Base-by-base conservation (phyloP, 805 yeast genomes). In the Clavispora fructus region DNA sequence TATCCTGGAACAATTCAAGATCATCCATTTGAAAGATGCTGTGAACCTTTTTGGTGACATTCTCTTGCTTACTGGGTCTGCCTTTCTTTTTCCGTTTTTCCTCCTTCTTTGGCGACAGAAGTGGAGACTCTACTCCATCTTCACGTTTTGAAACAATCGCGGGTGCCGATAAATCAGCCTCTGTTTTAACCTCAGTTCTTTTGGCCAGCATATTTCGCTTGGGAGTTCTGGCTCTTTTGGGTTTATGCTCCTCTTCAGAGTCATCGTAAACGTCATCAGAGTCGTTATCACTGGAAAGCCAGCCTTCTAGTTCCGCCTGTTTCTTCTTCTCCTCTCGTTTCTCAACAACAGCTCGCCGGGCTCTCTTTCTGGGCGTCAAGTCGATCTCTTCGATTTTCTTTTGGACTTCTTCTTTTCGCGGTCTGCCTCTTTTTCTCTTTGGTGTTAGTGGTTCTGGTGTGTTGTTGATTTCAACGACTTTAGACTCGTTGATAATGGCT, bases 1-100 rank as follows among this genome's bases (percentile, higher is more conserved):
- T 58, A 7, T 63, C 66, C 13, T 50, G 45, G 48, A 60, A 60
- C 17, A 59, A 47, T 35, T 45, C 57, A 41, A 60, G 60, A 35
- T 65, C 70, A 40, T 65, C 69, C 53, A 54, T 53, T 37, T 65
- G 69, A 41, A 68, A 68, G 11, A 68, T 68, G 53, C 71, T 66
- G 42, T 63, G 58, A 16, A 69, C 61, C 30, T 60, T 54, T 29
- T 43, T 45, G 14, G 53, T 43, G 25, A 48, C 43, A 30, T 44
- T 45, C 23, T 49, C 55, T 31, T 49, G 52, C 16, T 50, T 52
- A 39, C 57, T 54, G 8, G 59, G 56, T 23, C 53, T 39, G 8
- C 52, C 55, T 35, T 44, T 45, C 41, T 48, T 49, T 11, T 33
- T 33, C 7, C 37, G 37, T 11, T 33, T 33, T 8, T 33, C 37